These are phyloP conservation scores for Camelina hispida DNA, from an alignment of 345 rosid species.

Conservation along the genomic window DNA sequence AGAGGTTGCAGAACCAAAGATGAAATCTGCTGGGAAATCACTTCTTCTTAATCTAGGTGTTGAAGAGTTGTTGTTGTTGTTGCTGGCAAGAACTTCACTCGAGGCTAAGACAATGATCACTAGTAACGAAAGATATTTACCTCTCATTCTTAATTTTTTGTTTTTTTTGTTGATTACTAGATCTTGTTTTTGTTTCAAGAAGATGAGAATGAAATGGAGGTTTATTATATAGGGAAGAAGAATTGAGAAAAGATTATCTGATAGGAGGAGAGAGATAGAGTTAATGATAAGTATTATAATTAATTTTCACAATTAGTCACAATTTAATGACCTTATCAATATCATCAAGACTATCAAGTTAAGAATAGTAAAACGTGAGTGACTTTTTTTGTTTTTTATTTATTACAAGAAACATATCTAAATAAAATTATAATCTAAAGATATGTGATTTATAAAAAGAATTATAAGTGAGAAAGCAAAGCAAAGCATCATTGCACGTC, in stretches of 20 bases:
- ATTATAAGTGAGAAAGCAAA: not conserved
- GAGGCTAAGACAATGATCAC: slow-evolving; percentile 30
- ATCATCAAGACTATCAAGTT: not conserved
- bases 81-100: slow-evolving; percentile 34
- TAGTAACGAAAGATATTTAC: slow-evolving; percentile 14
- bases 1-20: slow-evolving; percentile 51
- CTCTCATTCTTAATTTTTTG: slow-evolving; percentile 33
- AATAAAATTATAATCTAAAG: not conserved
- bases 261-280: not conserved
- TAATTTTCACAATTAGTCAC: not conserved
- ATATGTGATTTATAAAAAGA: slow-evolving; percentile 5
- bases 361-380: not conserved
- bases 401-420: not conserved
- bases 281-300: not conserved
- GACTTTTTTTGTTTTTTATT: not conserved
- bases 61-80: slow-evolving; percentile 15
- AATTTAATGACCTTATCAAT: slow-evolving; percentile 14
- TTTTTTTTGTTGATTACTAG: not conserved
- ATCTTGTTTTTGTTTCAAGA: not conserved
- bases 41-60: slow-evolving; percentile 27
- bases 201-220: not conserved
- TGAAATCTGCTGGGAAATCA: slow-evolving; percentile 48
- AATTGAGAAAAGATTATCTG: not conserved
- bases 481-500: slow-evolving; percentile 42
- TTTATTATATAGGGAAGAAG: slow-evolving; percentile 27